Percentiles rank a stretch among this genome's conserved stretches.
These are phyloP conservation scores for Colletotrichum shisoi DNA, from an alignment of 2,329 filamentous ascomycete species.

Conservation along the genomic window DNA sequence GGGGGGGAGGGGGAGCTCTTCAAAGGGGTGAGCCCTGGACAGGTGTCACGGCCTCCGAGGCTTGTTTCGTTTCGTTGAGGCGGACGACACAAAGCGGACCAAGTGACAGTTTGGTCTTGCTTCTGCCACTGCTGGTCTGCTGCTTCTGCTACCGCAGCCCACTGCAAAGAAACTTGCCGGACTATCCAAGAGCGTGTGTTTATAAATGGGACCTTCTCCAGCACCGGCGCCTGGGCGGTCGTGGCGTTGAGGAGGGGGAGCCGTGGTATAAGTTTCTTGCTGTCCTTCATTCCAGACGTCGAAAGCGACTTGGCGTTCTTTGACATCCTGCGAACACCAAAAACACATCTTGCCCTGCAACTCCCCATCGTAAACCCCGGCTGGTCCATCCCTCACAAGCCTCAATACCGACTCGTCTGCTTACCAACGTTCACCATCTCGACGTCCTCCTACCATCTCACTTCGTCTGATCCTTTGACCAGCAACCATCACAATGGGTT, in stretches of 20 bases:
- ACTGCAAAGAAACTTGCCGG: slow-evolving; percentile 32
- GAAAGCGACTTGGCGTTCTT: slow-evolving; percentile 31
- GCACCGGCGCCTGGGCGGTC: slow-evolving; percentile 29
- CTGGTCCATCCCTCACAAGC: slow-evolving; percentile 34
- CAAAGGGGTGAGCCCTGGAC: slow-evolving; percentile 33
- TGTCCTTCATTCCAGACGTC: neutral
- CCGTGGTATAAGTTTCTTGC: slow-evolving; percentile 35
- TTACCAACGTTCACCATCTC: neutral
- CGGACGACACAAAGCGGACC: slow-evolving; percentile 37
- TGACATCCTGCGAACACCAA: slow-evolving; percentile 30
- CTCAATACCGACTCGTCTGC: slow-evolving; percentile 11
- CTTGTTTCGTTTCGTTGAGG: slow-evolving; percentile 40
- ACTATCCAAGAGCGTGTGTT: slow-evolving; percentile 32
- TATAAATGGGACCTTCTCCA: slow-evolving; percentile 33
- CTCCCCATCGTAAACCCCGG: slow-evolving; percentile 11
- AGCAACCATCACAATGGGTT: slow-evolving; percentile 42
- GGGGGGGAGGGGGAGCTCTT: slow-evolving; percentile 1
- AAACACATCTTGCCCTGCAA: slow-evolving; percentile 10
- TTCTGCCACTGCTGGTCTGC: slow-evolving; percentile 23
- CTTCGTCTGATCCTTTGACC: neutral
- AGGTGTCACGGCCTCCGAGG: slow-evolving; percentile 39
- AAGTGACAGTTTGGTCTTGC: slow-evolving; percentile 26
- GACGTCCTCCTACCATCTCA: slow-evolving; percentile 10
- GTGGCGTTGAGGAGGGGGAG: slow-evolving; percentile 25
- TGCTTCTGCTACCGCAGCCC: neutral